Evolutionary conservation across 1,284 basidiomycete species (phyloP).

Genomic region (Ustilago vetiveriae): DNA sequence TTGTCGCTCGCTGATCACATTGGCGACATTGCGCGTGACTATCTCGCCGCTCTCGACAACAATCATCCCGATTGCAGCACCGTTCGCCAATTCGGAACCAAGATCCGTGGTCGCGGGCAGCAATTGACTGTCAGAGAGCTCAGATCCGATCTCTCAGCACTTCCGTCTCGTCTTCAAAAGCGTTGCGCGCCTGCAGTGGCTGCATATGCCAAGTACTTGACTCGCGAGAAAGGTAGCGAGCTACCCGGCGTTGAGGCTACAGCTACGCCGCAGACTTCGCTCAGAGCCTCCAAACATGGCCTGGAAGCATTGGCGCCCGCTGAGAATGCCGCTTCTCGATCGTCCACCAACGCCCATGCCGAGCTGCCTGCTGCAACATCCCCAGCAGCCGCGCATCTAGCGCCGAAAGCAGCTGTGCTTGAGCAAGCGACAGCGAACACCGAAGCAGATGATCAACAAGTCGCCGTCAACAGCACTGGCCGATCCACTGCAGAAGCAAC

Average conservation of each 20-base stretch:
- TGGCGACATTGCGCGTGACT: conserved; percentile 1
- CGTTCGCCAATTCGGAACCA: conserved; percentile 8
- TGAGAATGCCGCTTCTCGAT: too few species aligned
- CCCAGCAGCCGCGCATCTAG: too few species aligned
- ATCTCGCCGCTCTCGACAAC: background rate
- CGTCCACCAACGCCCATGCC: too few species aligned
- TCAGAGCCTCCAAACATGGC: too few species aligned
- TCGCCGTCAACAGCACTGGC: too few species aligned
- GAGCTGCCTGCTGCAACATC: too few species aligned
- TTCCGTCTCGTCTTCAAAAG: conserved; percentile 4
- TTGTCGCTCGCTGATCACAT: conserved; percentile 10
- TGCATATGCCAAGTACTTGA: conserved; percentile 1
- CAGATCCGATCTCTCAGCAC: background rate
- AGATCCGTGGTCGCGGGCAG: background rate
- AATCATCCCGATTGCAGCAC: background rate
- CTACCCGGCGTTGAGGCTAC: background rate
- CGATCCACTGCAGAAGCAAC: background rate
- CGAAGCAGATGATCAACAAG: too few species aligned
- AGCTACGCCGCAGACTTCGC: background rate
- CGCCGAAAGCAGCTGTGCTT: too few species aligned
- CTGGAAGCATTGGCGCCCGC: too few species aligned
- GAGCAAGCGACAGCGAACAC: too few species aligned
- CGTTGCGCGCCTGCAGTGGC: background rate
- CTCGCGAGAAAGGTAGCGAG: background rate
- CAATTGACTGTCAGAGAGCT: conserved; percentile 5